Base-by-base conservation (phyloP, 73 alveolate species). In the Paramecium pentaurelia region DNA sequence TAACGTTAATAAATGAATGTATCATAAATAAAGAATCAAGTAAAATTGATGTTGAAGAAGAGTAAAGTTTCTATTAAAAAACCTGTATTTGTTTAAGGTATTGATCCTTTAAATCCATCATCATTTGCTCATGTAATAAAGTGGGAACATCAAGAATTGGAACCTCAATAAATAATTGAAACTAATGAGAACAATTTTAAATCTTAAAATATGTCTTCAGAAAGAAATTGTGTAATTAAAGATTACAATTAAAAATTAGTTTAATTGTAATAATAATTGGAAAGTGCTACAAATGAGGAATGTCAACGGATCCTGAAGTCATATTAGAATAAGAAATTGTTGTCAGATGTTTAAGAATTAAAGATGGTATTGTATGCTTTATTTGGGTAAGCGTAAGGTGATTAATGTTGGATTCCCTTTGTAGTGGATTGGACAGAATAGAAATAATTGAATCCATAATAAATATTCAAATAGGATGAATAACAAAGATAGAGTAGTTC, bases 71-170 rank as follows among this genome's bases (percentile, higher is more conserved):
- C 91, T 0, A 80, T 80, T 3, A 80, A 80, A 49, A 80, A 80
- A 18, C 91, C 91, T 9, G 77, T 80, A 0, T 80, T 42, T 80
- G 91, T 80, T 3, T 22, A 80, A 25, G 91, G 91, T 2, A 45
- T 80, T n/a, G 91, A 80, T 45, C 77, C 77, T 16, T 80, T 80
- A 36, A 80, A 80, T 80, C 91, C 91, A 20, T 40, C 91, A 1
- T 80, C 47, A 10, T 45, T 22, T 80, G 91, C 91, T 42, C 91
- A 42, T 45, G 73, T 80, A 3, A 80, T 80, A 8, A 80, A 80
- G 49, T 80, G 91, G 91, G 91, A 80, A 12, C 45, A 80, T 80
- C 11, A 45, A 34, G 91, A 80, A 10, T 80, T 80, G n/a, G 91
- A 80, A 11, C 91, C 91, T 30, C 6, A 42, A 6, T 8, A 80